Evolutionary conservation across 192 early-diverging fungal species (phyloP), one percentile per base, ranked within the genome.

Genomic region (Diversispora epigaea): DNA sequence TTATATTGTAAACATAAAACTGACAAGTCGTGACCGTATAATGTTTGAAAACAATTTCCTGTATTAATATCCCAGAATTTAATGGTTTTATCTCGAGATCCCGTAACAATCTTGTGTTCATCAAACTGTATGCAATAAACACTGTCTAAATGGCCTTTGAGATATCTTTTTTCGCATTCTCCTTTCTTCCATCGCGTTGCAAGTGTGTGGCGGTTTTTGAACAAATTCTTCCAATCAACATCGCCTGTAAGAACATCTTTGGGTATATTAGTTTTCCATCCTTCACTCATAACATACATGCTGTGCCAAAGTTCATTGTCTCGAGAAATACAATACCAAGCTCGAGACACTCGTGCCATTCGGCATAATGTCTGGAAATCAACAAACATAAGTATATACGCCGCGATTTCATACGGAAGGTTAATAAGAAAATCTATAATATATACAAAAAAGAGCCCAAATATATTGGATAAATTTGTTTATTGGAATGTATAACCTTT

Each of bases 71-170:
- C 86, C 96, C 96, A 98, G n/a, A 96, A 68, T 66, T 89, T 90
- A 75, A 95, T 85, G 4, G 89, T 88, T 56, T 86, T 80, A 77
- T 95, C 93, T 63, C 91, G 85, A 41, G 91, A 91, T 25, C 93
- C 93, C 4, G 91, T 93, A 0, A 94, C 84, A 25, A 95, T 85
- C 66, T 88, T 88, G 19, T 88, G 49, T 47, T 88, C 82, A 69
- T 96, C 84, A 80, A 87, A 95, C 58, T 96, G 95, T 21, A 98
- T 86, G 76, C 96, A 98, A 73, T 97, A 93, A 4, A 98, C 93
- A 69, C 91, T 94, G 61, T 91, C 93, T 46, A 57, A 62, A 72
- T 98, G 96, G n/a, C 94, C 94, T 9, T 77, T 75, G 14, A 98
- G 79, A 39, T 89, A 87, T 25, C 78, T 82, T 17, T 87, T 84